Percentiles rank a stretch among this genome's conserved stretches.
These are phyloP conservation scores for Begonia fuchsioides DNA, from an alignment of 306 rosid genomes.

Conservation along the genomic window DNA sequence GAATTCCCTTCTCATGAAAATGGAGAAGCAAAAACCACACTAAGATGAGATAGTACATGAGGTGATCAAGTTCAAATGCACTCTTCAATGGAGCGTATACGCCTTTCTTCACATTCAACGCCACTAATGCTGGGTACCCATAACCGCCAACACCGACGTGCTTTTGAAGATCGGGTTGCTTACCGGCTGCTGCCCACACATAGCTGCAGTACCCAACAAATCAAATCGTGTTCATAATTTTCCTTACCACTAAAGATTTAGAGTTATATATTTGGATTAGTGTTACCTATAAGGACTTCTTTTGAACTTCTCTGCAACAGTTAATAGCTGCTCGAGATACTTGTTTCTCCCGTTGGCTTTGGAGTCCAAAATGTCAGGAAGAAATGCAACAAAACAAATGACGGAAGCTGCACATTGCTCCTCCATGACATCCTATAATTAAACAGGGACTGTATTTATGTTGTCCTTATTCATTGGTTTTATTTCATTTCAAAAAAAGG, in stretches of 20 bases:
- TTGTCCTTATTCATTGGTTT: too few species aligned
- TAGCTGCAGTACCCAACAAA: slow-evolving; percentile 27
- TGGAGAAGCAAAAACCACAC: neutral
- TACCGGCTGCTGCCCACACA: slow-evolving; percentile 86
- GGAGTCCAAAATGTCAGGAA: slow-evolving; percentile 92
- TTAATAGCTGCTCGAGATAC: slow-evolving; percentile 57
- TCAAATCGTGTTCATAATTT: too few species aligned
- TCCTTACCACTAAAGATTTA: too few species aligned
- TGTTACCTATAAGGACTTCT: slow-evolving; percentile 81
- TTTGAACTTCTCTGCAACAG: slow-evolving; percentile 90
- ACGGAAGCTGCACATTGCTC: slow-evolving; percentile 92
- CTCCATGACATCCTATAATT: slow-evolving; percentile 69
- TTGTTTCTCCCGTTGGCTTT: slow-evolving; percentile 93
- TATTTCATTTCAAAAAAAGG: too few species aligned
- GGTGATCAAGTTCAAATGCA: slow-evolving; percentile 76
- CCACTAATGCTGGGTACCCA: slow-evolving; percentile 96
- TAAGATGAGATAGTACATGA: slow-evolving; percentile 36
- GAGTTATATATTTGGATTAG: too few species aligned
- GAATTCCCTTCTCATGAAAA: too few species aligned
- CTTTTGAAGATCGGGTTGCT: slow-evolving; percentile 78
- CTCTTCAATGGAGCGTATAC: slow-evolving; percentile 95
- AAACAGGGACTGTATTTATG: too few species aligned
- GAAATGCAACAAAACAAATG: slow-evolving; percentile 90
- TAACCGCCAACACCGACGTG: slow-evolving; percentile 94
- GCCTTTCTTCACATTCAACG: slow-evolving; percentile 68